Evolutionary conservation across 257 asterid genomes (phyloP), one percentile per base, ranked within the genome.

Genomic region (Nicotiana otophora): DNA sequence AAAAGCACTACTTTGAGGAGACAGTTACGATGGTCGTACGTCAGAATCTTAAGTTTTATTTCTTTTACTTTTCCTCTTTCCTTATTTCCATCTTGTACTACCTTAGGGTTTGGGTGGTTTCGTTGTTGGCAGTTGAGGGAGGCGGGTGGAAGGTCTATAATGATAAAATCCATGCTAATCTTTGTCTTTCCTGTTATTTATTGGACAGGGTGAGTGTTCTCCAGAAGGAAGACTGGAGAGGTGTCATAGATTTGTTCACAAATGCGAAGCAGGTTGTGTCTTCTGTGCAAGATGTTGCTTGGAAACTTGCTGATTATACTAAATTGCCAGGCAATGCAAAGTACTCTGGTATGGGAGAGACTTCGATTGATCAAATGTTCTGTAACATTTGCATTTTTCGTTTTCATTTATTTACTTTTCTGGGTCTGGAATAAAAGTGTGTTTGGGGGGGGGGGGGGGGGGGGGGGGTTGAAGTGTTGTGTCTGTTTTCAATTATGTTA

Each of bases 261-360:
- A 96, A 93, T 85, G 99, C 98, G 48, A 96, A 91, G 90, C 99
- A 92, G 84, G 93, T 91, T 11, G 95, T 93, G 77, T 87, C 94
- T 57, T 92, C 95, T 81, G 93, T 94, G 72, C 99, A 96, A 89
- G 98, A 93, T 48, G 97, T 90, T 30, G 94, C 97, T 67, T 86
- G 94, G 85, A 96, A 89, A 86, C 91, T 96, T 65, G 91, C 97
- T 72, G 97, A 93, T 16, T 93, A 90, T 88, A 92, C 99, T 83
- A 92, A 91, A 70, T 85, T 90, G 78, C 86, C 92, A 82, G 93
- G 97, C 69, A 88, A 90, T 82, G 82, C 88, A 26, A 83, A 84
- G 65, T 17, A 65, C 86, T 68, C 90, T 48, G 97, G 98, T 94
- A 68, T 84, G 88, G 58, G 19, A 53, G 58, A 12, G 19, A 53